Percentiles rank a stretch among this genome's conserved stretches.
These are phyloP conservation scores for Boletus patriciae DNA, from an alignment of 768 basidiomycete genomes.

Conservation along the genomic window DNA sequence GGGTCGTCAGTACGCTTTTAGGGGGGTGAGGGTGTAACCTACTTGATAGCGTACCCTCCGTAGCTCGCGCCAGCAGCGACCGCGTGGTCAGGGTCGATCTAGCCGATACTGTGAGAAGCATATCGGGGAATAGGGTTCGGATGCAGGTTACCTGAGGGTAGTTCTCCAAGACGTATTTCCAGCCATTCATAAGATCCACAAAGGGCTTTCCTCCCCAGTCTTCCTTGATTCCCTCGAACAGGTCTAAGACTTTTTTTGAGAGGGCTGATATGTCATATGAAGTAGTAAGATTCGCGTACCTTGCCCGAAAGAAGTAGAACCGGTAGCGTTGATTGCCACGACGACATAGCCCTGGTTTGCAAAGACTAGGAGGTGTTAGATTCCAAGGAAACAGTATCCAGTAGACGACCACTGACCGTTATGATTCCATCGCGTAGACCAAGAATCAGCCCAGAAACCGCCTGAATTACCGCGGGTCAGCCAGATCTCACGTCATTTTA, in stretches of 20 bases:
- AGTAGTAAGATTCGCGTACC: slow-evolving; percentile 36
- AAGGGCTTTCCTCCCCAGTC: slow-evolving; percentile 91
- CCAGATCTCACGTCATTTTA: neutral
- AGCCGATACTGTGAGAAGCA: neutral
- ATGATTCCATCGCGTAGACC: slow-evolving; percentile 93
- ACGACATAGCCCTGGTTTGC: slow-evolving; percentile 88
- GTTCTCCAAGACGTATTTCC: slow-evolving; percentile 63
- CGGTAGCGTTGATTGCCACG: slow-evolving; percentile 89
- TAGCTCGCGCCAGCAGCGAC: slow-evolving; percentile 82
- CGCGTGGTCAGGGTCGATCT: slow-evolving; percentile 70
- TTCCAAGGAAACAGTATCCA: neutral
- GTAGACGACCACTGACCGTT: slow-evolving; percentile 48
- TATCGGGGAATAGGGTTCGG: neutral
- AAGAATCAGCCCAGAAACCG: slow-evolving; percentile 85
- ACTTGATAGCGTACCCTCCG: slow-evolving; percentile 92
- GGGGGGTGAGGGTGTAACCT: slow-evolving; percentile 15
- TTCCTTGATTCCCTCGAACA: slow-evolving; percentile 76
- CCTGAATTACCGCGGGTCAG: slow-evolving; percentile 47
- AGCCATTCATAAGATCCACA: slow-evolving; percentile 71
- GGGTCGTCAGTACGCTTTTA: neutral
- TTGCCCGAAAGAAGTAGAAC: slow-evolving; percentile 92
- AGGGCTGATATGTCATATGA: neutral
- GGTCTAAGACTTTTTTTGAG: slow-evolving; percentile 41
- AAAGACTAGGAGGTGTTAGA: slow-evolving; percentile 51
- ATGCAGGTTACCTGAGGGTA: slow-evolving; percentile 61